Base-by-base conservation (phyloP, 2,329 filamentous ascomycete species). In the Sporothrix brasiliensis region DNA sequence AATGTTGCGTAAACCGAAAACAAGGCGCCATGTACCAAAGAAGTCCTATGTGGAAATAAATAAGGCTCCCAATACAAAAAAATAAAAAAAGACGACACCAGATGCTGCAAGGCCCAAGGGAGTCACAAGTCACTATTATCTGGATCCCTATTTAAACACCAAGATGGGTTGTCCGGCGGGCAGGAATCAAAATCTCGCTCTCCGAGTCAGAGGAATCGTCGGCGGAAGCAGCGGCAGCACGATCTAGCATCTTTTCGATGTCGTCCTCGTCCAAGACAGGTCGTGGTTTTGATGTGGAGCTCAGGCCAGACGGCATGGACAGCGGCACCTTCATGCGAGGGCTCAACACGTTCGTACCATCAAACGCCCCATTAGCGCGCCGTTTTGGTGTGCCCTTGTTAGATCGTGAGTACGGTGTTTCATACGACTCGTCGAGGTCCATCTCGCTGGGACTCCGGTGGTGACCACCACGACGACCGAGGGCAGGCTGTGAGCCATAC, bases 181-280 rank as follows among this genome's bases (percentile, higher is more conserved):
- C 68, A 0, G 84, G 85, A 7, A 87, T 78, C 67, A 83, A 78
- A 69, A 88, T 88, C 75, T 88, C 86, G 44, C 83, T 84, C 41
- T 88, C 86, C 19, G 87, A 87, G 58, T 87, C 86, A 21, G 85
- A 87, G 69, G 85, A 82, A 58, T 84, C 84, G n/a, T 79, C 80
- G 30, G 83, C 80, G 24, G 83, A 83, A 2, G 82, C 84, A 0
- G 70, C 72, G 2, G 81, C 83, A 2, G 81, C 85, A 49, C 81
- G 81, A 70, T 88, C 86, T 53, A 88, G 78, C 84, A 88, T 87
- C 50, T 82, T 80, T 71, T 88, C 86, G 70, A 88, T 86, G 52
- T 88, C 86, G 54, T 85, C 85, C 50, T 87, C 86, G 2, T 80
- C 80, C 52, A 88, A 74, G 4, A 79, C 77, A n/a, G 80, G 77